Evolutionary conservation across 2,329 filamentous ascomycete genomes (phyloP), one percentile per base, ranked within the genome.

Genomic region (Pleoardoris graminearum): DNA sequence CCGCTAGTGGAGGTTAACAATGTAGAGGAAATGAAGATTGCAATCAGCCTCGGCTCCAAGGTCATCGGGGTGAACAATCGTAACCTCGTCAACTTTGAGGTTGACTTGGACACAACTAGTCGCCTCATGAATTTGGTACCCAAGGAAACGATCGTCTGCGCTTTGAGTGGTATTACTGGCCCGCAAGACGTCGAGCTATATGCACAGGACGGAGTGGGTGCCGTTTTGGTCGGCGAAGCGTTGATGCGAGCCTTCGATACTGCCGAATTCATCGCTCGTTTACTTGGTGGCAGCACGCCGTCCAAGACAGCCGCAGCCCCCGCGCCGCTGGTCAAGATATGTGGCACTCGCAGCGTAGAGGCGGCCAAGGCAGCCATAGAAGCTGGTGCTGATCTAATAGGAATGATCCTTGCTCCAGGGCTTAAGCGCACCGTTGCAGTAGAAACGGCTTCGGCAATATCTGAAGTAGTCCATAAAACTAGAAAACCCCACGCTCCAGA

Each of bases 21-120:
- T 36, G 85, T 87, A 0, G 90, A 94, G 44, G 94, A 99, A 75
- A 99, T 97, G 90, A 82, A 87, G 33, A 86, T 86, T 51, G 94
- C 95, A 7, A 85, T 97, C 39, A 84, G 89, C 51, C 81, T 99
- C 19, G 94, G 93, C 10, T 84, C 94, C 19, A 88, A 92, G 74
- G 93, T 91, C 32, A 96, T 99, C 65, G 94, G 94, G 22, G 94
- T 99, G 63, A 99, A 99, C 77, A 99, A 99, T 77, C 87, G 94
- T 50, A 96, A 99, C 68, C 81, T 99, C 11, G 93, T 93, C 62
- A 97, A 88, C 66, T 99, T 99, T 65, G 92, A 97, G 70, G 94
- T 99, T 17, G 95, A 99, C 71, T 83, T 99, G 58, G 86, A 89
- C 55, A 99, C 93, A 0, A 96, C 93, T 1, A 91, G 89, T 67